phyloP scores from a whole-genome alignment of 495 filamentous ascomycete species.

The Pyrenula massariospora region DNA sequence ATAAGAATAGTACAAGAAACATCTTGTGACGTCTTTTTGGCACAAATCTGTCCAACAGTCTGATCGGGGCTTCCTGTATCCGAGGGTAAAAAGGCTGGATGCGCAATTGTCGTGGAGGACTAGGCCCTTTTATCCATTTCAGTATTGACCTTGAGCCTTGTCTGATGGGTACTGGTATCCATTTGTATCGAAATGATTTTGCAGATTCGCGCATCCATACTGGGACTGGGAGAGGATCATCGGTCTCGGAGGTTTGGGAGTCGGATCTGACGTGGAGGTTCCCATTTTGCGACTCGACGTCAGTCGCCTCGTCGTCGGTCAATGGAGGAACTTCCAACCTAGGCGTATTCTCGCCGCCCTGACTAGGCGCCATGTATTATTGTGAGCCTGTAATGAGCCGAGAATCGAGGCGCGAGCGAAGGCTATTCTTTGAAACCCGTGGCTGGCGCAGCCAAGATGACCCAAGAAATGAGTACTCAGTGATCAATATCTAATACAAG shows the following conservation, averaged over 20 bases:
- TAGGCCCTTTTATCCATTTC: conserved; percentile 62
- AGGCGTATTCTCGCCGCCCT: conserved; percentile 21
- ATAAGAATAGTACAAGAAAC: conserved; percentile 45
- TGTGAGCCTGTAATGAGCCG: not conserved
- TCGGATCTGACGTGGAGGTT: conserved; percentile 13
- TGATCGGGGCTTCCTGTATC: conserved; percentile 57
- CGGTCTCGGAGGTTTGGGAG: conserved; percentile 1
- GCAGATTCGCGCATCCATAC: conserved; percentile 43
- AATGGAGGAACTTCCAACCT: conserved; percentile 23
- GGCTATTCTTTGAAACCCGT: not conserved
- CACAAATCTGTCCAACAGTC: conserved; percentile 46
- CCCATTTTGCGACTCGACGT: conserved; percentile 28
- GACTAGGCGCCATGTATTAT: conserved; percentile 15
- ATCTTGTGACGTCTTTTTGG: conserved; percentile 53
- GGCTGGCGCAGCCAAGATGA: no score
- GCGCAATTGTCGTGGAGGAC: conserved; percentile 47
- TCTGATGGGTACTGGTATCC: conserved; percentile 37
- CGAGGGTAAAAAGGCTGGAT: conserved; percentile 59
- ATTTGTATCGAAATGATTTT: conserved; percentile 38
- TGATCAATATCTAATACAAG: no score
- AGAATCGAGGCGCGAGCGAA: not conserved
- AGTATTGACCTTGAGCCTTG: conserved; percentile 34
- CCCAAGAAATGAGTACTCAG: no score
- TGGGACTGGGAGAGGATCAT: conserved; percentile 16
- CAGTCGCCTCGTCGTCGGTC: conserved; percentile 23